phyloP scores from a whole-genome alignment of 2,329 filamentous ascomycete species.

The Fusarium setosum region DNA sequence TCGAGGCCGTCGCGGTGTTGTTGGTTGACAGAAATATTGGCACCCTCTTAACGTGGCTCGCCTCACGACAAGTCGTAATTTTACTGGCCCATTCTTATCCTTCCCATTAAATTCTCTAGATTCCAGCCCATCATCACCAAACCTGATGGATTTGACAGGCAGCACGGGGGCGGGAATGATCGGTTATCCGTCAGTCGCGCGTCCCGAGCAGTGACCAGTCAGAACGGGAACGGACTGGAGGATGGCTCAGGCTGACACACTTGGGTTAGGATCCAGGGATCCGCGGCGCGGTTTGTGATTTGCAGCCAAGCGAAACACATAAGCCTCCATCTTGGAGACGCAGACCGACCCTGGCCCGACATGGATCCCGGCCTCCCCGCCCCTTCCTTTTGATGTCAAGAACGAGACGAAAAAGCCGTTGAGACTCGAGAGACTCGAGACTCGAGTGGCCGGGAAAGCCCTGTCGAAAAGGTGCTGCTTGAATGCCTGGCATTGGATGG shows the following conservation, averaged over 20 bases:
- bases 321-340: constrained; percentile 11
- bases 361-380: constrained; percentile 18
- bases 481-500: constrained; percentile 1
- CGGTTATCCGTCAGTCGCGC: not conserved
- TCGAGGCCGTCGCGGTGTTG: too few species aligned
- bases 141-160: not conserved
- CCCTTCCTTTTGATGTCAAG: constrained; percentile 2
- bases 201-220: not conserved
- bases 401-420: constrained; percentile 12
- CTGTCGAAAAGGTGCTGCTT: not conserved
- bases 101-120: not conserved
- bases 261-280: constrained; percentile 21
- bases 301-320: constrained; percentile 38
- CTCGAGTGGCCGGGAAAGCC: constrained; percentile 6
- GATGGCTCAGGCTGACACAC: constrained; percentile 18
- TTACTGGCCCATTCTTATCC: too few species aligned
- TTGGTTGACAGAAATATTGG: too few species aligned
- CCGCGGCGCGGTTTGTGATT: constrained; percentile 32
- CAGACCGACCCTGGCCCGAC: too few species aligned
- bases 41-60: too few species aligned
- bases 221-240: constrained; percentile 5
- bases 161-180: not conserved
- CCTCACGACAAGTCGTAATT: too few species aligned
- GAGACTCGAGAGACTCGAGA: not conserved
- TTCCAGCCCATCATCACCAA: not conserved